Evolutionary conservation across 768 basidiomycete species (phyloP).

Genomic region (Nidularia pulvinata): DNA sequence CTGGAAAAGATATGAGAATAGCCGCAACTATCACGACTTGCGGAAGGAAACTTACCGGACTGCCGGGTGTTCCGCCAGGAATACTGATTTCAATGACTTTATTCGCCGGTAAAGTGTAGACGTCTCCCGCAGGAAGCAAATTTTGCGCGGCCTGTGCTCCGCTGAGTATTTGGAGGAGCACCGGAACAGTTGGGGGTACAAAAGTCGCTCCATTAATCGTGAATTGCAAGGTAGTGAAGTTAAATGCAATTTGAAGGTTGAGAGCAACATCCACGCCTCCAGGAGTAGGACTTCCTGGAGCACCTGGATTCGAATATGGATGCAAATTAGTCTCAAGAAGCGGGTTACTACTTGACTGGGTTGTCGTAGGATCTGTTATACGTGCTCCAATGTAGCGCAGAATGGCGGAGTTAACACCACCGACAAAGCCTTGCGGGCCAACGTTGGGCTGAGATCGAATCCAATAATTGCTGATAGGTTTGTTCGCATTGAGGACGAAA

Average conservation of each 20-base stretch:
- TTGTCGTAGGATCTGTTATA: slow-evolving; percentile 33
- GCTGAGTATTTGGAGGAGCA: slow-evolving; percentile 43
- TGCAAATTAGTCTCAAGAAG: slow-evolving; percentile 35
- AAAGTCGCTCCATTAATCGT: slow-evolving; percentile 32
- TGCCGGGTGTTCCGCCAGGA: slow-evolving; percentile 30
- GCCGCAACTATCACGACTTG: neutral
- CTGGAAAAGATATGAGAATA: neutral
- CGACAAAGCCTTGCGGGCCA: slow-evolving; percentile 11
- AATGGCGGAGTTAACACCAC: slow-evolving; percentile 54
- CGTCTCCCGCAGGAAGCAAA: slow-evolving; percentile 35
- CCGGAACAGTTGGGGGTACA: slow-evolving; percentile 33
- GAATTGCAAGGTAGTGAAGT: slow-evolving; percentile 15
- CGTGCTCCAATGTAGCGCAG: slow-evolving; percentile 46
- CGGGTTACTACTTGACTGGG: slow-evolving; percentile 10
- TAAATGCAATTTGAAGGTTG: slow-evolving; percentile 22
- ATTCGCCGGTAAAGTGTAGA: slow-evolving; percentile 39
- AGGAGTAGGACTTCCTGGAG: slow-evolving; percentile 26
- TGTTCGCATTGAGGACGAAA: slow-evolving; percentile 35
- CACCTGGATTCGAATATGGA: slow-evolving; percentile 19
- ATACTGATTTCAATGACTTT: slow-evolving; percentile 48
- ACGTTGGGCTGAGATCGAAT: slow-evolving; percentile 30
- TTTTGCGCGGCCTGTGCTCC: slow-evolving; percentile 29
- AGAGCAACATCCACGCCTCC: slow-evolving; percentile 36
- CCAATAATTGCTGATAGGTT: slow-evolving; percentile 42
- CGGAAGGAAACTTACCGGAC: slow-evolving; percentile 22